A percentile compares a stretch with the other conserved stretches of the same genome.
Conservation (phyloP, 2,329 filamentous ascomycete species). For the Hypoxylon sp. region DNA sequence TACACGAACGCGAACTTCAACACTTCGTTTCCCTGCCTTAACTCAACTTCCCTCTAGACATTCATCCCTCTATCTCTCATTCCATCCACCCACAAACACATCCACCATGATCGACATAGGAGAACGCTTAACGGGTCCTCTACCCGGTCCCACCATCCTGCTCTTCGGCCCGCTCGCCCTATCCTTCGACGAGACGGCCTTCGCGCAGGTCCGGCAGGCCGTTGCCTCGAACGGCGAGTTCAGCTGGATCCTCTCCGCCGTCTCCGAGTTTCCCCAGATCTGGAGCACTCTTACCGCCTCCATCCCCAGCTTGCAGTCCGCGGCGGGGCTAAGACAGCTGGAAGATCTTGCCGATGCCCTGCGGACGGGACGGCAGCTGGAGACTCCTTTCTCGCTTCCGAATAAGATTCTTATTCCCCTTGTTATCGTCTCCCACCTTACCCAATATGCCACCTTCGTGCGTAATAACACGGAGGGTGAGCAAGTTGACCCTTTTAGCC, state of each 20-base stretch:
- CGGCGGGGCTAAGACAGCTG: constrained; percentile 23
- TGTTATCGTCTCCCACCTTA: constrained; percentile 53
- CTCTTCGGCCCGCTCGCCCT: constrained; percentile 37
- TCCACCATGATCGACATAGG: constrained; percentile 31
- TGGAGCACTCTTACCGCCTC: constrained; percentile 29
- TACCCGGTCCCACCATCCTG: constrained; percentile 25
- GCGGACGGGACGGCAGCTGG: constrained; percentile 28
- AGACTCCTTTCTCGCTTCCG: constrained; percentile 31
- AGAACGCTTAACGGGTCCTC: constrained; percentile 21
- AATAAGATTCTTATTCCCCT: constrained; percentile 52
- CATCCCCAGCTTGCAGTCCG: constrained; percentile 26
- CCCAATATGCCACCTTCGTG: constrained; percentile 30
- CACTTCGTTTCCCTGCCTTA: constrained; percentile 26
- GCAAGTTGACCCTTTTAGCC: constrained; percentile 14
- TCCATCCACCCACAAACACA: too few relatives aligned
- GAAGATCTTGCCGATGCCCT: constrained; percentile 32
- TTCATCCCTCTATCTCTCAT: too few relatives aligned
- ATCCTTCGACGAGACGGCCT: constrained; percentile 28
- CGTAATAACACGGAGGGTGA: constrained; percentile 20
- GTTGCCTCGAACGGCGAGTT: constrained; percentile 26
- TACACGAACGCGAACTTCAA: constrained; percentile 30
- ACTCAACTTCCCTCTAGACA: constrained; percentile 26
- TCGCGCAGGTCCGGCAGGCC: constrained; percentile 32
- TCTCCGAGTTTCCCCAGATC: constrained; percentile 33
- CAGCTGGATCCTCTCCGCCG: constrained; percentile 29